Evolutionary conservation across 78 protist species (phyloP), one percentile per base, ranked within the genome.

Genomic region (Paulinella micropora): DNA sequence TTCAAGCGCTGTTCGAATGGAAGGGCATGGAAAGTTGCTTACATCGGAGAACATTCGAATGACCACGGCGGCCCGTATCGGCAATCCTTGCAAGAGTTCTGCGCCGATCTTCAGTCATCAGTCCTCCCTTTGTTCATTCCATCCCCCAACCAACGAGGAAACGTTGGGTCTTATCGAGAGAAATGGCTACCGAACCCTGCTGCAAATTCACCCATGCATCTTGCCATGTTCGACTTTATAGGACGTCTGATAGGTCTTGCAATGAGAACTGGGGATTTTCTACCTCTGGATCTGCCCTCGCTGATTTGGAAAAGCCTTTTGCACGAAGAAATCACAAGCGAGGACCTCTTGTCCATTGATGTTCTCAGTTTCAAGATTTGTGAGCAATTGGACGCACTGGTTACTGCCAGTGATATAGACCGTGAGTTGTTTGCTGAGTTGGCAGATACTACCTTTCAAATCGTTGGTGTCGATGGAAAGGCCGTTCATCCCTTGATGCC

Each of bases 31-130:
- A n/a, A n/a, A n/a, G n/a, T n/a, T n/a, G n/a, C n/a, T n/a, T n/a
- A n/a, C 73, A 79, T 79, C 29, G 91, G 93, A 83, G 93, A 91
- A 37, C 87, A 87, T 1, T 86, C 88, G 28, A 87, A 4, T 39
- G 93, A 91, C 83, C 35, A 31, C 34, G 93, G 93, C 41, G 93
- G 93, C 9, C 91, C 89, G 34, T 91, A 81, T 86, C 93, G 93
- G 37, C 91, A 88, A 41, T 37, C 88, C n/a, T 26, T 91, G 38
- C 1, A 69, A 23, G 83, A 86, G 4, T 4, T 87, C 1, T 86
- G 87, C 39, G 79, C 73, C 34, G 93, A 91, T 82, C 89, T 92
- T n/a, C 92, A 88, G 79, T 79, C 90, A 3, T 36, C 0, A 9
- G 37, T 1, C 39, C 37, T 41, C 41, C 89, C 92, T 23, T 73